Conservation (phyloP, 331 rosid species). For the Prunus yedoensis region DNA sequence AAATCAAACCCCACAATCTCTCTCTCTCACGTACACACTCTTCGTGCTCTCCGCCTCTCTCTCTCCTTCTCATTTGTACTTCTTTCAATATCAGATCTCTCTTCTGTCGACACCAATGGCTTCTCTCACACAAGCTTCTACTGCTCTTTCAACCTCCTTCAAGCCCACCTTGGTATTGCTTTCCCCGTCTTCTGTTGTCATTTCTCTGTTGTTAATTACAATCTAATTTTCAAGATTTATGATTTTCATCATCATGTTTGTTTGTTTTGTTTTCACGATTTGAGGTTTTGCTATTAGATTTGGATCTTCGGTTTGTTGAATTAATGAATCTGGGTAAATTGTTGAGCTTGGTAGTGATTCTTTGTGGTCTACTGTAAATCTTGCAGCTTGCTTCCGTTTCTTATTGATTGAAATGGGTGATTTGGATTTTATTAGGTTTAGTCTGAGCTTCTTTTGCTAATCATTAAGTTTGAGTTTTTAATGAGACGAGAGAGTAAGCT, state of each 20-base stretch:
- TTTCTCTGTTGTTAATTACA: not conserved
- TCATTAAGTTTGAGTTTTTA: not conserved
- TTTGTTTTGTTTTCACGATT: not conserved
- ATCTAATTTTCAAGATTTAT: not conserved
- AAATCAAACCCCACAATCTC: not conserved
- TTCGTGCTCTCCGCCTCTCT: conserved; percentile 54
- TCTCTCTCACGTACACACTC: conserved; percentile 11
- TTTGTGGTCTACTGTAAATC: not conserved
- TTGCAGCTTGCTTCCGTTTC: not conserved
- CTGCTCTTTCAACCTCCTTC: conserved; percentile 34
- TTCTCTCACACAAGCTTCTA: conserved; percentile 45
- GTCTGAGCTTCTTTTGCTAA: not conserved
- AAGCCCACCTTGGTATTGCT: conserved; percentile 45
- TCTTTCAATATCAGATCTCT: conserved; percentile 49
- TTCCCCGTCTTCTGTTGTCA: no score
- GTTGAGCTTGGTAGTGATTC: not conserved
- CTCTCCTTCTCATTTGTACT: conserved; percentile 8
- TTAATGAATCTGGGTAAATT: not conserved
- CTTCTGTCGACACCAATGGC: conserved; percentile 50
- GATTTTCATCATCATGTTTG: not conserved
- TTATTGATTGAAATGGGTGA: not conserved
- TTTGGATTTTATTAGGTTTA: not conserved
- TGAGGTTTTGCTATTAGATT: not conserved
- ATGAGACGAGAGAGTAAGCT: not conserved
- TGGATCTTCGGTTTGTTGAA: not conserved